phyloP scores from a whole-genome alignment of 1,139 yeast genomes.

The Kodamaea derodonti region DNA sequence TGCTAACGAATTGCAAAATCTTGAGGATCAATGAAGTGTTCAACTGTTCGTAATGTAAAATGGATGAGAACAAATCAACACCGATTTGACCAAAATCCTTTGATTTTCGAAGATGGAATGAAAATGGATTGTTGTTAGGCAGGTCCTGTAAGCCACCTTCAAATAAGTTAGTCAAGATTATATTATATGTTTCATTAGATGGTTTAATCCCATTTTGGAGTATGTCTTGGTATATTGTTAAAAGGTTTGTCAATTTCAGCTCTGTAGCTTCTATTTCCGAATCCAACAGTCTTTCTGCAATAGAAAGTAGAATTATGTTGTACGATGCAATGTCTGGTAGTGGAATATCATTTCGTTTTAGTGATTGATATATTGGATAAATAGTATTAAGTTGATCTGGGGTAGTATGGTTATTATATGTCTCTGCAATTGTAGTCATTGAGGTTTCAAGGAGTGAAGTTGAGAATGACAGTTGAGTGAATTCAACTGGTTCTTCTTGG shows the following conservation, averaged over 20 bases:
- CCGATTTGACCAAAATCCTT: conserved; percentile 67
- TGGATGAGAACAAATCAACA: conserved; percentile 51
- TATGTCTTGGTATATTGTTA: conserved; percentile 67
- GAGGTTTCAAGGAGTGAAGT: conserved; percentile 22
- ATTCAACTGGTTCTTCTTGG: background rate
- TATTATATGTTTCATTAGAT: conserved; percentile 46
- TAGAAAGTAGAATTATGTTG: conserved; percentile 36
- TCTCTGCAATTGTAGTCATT: conserved; percentile 3
- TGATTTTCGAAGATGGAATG: conserved; percentile 8
- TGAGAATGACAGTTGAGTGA: conserved; percentile 17
- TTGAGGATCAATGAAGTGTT: conserved; percentile 25
- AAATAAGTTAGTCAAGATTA: conserved; percentile 49
- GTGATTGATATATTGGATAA: conserved; percentile 42
- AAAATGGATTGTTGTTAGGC: conserved; percentile 6
- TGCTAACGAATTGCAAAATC: conserved; percentile 22
- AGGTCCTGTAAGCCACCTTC: conserved; percentile 42
- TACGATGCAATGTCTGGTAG: conserved; percentile 33
- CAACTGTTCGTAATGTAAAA: conserved; percentile 27
- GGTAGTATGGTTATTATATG: conserved; percentile 2
- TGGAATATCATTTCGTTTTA: conserved; percentile 32
- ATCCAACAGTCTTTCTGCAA: conserved; percentile 29
- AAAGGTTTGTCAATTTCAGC: conserved; percentile 48
- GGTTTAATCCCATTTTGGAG: conserved; percentile 47
- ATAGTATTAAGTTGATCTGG: conserved; percentile 19
- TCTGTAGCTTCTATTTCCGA: conserved; percentile 29